Percentiles rank a stretch among this genome's conserved stretches.
phyloP scores from a whole-genome alignment of 331 rosid species.

The Malus hybrid region DNA sequence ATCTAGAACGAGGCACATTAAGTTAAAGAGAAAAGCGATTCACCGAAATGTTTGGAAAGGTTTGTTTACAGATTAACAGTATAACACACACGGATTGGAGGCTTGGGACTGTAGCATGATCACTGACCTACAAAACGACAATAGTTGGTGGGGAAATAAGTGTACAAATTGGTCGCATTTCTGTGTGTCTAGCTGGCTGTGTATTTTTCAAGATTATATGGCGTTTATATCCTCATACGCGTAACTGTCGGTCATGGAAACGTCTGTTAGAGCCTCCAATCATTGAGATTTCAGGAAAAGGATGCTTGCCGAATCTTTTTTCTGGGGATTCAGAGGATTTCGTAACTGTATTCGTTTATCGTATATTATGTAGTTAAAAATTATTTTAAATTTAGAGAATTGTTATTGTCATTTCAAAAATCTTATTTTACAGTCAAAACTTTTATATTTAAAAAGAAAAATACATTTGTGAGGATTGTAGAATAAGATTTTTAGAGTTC shows the following conservation, averaged over 20 bases:
- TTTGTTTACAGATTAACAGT: background rate
- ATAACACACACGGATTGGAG: background rate
- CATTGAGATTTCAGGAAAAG: conserved; percentile 14
- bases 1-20: too few species aligned
- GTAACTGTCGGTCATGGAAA: conserved; percentile 50
- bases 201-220: conserved; percentile 19
- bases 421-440: too few species aligned
- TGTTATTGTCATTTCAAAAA: too few species aligned
- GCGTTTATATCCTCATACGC: conserved; percentile 24
- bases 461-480: too few species aligned
- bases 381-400: too few species aligned
- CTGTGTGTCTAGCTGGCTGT: conserved; percentile 34
- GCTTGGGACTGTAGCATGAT: background rate
- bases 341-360: too few species aligned
- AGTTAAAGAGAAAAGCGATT: too few species aligned
- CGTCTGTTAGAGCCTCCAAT: conserved; percentile 21
- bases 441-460: too few species aligned
- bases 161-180: conserved; percentile 12
- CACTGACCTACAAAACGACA: background rate
- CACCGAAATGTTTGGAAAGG: too few species aligned
- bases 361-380: fast-evolving
- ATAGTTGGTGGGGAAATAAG: conserved; percentile 15
- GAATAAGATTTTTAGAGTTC: too few species aligned
- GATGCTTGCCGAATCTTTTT: too few species aligned
- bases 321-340: fast-evolving